Base-by-base conservation (phyloP, 2,329 filamentous ascomycete genomes). In the Fusarium brevicatenulatum region DNA sequence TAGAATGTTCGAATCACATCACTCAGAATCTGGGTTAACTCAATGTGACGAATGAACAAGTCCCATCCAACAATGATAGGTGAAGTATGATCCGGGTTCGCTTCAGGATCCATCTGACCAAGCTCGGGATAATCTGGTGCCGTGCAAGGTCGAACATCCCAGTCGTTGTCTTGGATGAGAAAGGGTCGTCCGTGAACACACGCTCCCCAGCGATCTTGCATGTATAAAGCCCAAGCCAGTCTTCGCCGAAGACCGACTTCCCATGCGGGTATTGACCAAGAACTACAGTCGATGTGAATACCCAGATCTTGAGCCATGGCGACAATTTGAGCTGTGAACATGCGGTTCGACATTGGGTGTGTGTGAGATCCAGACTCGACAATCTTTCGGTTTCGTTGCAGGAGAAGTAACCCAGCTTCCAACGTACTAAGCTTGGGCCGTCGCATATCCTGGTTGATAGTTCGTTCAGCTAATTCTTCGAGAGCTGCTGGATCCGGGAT, bases 161-260 rank as follows among this genome's bases (percentile, higher is more conserved):
- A 91, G 73, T 90, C 88, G 12, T 82, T 83, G 7, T 83, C 79
- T 16, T 80, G 79, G 30, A 91, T 87, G 57, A 90, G 85, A 30
- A 86, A 87, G 16, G 88, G 88, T 32, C 89, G 83, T 12, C 89
- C 89, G 71, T 89, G 86, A 34, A 88, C 85, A 42, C 90, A 82
- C 5, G 87, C 85, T 5, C 87, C 86, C 89, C 87, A 91, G 74
- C 88, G 90, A 70, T 92, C 90, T 76, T 92, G 90, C 84, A 91
- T 89, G 70, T 87, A 92, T 1, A 91, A 79, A 4, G 87, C 90
- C 90, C 91, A 92, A 1, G 88, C 89, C 1, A 92, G 80, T 19
- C 91, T 82, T 74, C 89, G 88, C 19, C 91, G 83, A 23, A 92
- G 81, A 0, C 89, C 88, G 60, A 88, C 86, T 74, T 92, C 91